phyloP scores from a whole-genome alignment of 1,284 basidiomycete species.

The Malassezia sympodialis region DNA sequence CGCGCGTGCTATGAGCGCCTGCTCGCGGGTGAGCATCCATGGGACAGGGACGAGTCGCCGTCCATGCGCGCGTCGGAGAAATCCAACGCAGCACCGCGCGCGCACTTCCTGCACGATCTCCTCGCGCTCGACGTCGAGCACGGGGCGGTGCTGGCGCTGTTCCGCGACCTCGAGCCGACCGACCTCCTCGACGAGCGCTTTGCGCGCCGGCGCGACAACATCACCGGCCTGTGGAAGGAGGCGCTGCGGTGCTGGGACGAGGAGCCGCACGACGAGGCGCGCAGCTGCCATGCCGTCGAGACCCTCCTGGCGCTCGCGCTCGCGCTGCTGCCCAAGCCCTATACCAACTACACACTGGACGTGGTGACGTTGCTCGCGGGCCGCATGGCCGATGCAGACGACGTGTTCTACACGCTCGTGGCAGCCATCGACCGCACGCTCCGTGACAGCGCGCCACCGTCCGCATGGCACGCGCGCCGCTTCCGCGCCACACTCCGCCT shows the following conservation, averaged over 20 bases:
- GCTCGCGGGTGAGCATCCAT: constrained; percentile 34
- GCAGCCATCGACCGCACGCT: constrained; percentile 30
- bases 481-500: constrained; percentile 23
- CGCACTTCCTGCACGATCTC: constrained; percentile 34
- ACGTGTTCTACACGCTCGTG: constrained; percentile 35
- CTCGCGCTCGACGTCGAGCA: constrained; percentile 36
- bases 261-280: constrained; percentile 27
- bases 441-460: constrained; percentile 15
- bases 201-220: constrained; percentile 31
- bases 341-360: constrained; percentile 38
- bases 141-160: constrained; percentile 22
- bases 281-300: constrained; percentile 33
- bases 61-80: constrained; percentile 20
- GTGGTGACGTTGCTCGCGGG: constrained; percentile 37
- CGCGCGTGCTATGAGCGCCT: constrained; percentile 28
- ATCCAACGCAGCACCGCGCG: constrained; percentile 32
- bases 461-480: constrained; percentile 3
- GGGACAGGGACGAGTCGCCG: constrained; percentile 12
- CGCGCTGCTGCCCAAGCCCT: constrained; percentile 32
- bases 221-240: constrained; percentile 38
- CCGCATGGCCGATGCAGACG: constrained; percentile 44
- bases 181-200: constrained; percentile 30
- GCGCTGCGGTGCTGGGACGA: constrained; percentile 30
- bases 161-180: constrained; percentile 22
- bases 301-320: constrained; percentile 33